A percentile compares a stretch with the other conserved stretches of the same genome.
These are phyloP conservation scores for Ustanciosporium gigantosporum DNA, from an alignment of 1,284 basidiomycete species.

Conservation along the genomic window DNA sequence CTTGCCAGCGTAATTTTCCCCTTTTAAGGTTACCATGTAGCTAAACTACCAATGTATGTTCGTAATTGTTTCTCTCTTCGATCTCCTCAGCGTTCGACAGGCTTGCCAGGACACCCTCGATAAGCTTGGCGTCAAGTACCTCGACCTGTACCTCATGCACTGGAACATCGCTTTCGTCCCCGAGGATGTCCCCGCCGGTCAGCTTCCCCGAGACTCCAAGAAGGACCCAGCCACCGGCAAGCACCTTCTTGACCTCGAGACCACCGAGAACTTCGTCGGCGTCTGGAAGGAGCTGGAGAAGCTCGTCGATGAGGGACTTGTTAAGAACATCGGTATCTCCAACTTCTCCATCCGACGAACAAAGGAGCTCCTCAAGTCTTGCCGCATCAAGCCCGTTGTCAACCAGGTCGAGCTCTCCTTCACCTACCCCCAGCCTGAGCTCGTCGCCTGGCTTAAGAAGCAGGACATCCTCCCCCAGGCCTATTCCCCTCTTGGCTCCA, in stretches of 20 bases:
- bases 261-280: conserved; percentile 39
- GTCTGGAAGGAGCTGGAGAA: conserved; percentile 51
- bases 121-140: conserved; percentile 73
- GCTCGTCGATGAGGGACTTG: conserved; percentile 50
- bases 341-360: conserved; percentile 56
- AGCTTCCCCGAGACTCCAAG: conserved; percentile 51
- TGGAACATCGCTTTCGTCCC: conserved; percentile 64
- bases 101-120: conserved; percentile 77
- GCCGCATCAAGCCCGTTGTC: conserved; percentile 47
- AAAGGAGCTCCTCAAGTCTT: conserved; percentile 43
- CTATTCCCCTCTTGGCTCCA: conserved; percentile 52
- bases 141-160: conserved; percentile 83
- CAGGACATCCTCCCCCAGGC: conserved; percentile 47
- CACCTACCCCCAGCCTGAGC: conserved; percentile 71
- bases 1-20: too few relatives aligned
- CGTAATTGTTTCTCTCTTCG: not conserved
- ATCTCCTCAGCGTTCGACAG: conserved; percentile 18
- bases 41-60: too few relatives aligned
- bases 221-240: conserved; percentile 51
- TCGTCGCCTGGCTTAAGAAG: conserved; percentile 70
- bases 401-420: conserved; percentile 57
- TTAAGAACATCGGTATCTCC: conserved; percentile 68
- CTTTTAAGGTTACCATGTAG: too few relatives aligned
- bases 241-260: conserved; percentile 73
- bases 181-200: conserved; percentile 38